These are phyloP conservation scores for Pyracantha coccinea DNA, from an alignment of 331 rosid genomes.

Conservation along the genomic window DNA sequence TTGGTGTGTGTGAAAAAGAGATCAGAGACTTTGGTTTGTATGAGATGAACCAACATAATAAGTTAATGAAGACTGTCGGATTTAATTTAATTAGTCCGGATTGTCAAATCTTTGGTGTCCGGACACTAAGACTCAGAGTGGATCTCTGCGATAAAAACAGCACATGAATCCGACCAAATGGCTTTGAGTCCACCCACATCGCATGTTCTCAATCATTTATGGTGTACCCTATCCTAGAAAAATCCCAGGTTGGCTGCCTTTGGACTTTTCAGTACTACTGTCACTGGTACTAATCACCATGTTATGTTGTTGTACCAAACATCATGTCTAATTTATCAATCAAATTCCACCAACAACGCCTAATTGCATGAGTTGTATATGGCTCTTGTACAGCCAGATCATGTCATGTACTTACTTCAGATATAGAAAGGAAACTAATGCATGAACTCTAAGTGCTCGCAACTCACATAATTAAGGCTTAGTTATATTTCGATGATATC, in stretches of 20 bases:
- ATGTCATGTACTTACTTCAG: too few relatives aligned
- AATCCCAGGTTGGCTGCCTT: neutral
- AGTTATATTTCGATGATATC: neutral
- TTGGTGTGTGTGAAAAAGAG: too few relatives aligned
- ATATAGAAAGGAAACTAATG: neutral
- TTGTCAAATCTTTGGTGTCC: too few relatives aligned
- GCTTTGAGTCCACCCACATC: neutral
- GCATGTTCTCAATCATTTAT: neutral
- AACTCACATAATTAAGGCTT: neutral
- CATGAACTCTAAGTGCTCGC: neutral
- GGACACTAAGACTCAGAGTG: too few relatives aligned
- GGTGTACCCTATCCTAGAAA: neutral
- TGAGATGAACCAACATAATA: rapidly evolving
- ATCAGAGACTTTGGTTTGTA: too few relatives aligned
- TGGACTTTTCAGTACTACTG: neutral
- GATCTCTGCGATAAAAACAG: too few relatives aligned
- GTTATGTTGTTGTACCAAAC: neutral
- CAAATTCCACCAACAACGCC: neutral
- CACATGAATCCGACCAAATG: slow-evolving; percentile 5
- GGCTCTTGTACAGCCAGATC: neutral
- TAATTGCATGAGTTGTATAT: neutral
- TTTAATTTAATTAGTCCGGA: too few relatives aligned
- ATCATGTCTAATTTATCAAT: neutral
- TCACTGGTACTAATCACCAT: neutral
- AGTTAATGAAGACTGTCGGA: too few relatives aligned